Base-by-base conservation (phyloP, 140 eudicot genomes). In the Senecio squalidus region DNA sequence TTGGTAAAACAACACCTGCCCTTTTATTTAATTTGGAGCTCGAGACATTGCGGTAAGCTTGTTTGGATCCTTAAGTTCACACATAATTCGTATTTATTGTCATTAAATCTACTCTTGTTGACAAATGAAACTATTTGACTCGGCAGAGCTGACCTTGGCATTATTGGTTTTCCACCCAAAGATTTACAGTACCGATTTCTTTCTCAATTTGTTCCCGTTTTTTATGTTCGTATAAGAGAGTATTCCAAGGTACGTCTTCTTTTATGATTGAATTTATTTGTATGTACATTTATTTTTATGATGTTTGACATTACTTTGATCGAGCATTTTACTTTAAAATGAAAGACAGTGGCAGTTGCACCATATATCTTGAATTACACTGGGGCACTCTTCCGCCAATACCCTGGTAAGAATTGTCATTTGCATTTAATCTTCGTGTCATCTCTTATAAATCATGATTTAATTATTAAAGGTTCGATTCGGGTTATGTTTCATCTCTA, bases 331-430 rank as follows among this genome's bases (percentile, higher is more conserved):
- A 51, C 27, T 73, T 67, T 65, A 41, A 52, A 62, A 39, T 81
- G 85, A 69, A 78, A 87, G 98, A 92, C 96, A 84, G 84, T 92
- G 69, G 93, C 96, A 56, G 98, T 92, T 84, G 89, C 96, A 47
- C 98, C 98, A 60, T 92, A 76, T 74, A 76, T 92, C 23, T 74
- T 92, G 75, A 92, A 92, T 68, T 92, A 92, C 61, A 76, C 62
- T 16, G 98, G 98, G 70, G 96, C 98, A 43, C 75, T 92, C 60
- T 92, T 92, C 60, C 96, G 98, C 26, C 98, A 87, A 69, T 92
- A 87, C 73, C 98, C 98, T 33, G 98, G 98, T 92, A 69, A 74
- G 71, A 62, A 25, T 10, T 22, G 24, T 57, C 6, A 7, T 60
- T 9, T 33, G 16, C 14, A 27, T 15, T n/a, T 20, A 26, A 39